phyloP scores from a whole-genome alignment of 768 basidiomycete genomes.

The Leucocoprinus leucothites region DNA sequence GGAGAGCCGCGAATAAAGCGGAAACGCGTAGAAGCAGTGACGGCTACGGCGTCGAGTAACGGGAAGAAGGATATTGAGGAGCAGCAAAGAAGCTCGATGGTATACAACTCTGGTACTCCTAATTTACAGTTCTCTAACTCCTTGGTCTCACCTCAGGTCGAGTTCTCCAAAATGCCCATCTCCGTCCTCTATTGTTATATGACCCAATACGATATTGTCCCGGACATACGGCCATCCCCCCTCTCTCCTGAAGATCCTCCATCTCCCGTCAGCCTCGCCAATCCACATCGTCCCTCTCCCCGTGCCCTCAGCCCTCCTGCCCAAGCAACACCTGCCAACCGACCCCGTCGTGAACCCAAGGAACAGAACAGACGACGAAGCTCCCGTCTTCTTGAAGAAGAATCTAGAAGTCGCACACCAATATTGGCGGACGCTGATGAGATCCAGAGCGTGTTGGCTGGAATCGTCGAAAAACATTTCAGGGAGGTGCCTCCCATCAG shows the following conservation, averaged over 20 bases:
- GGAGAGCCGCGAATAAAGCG: slow-evolving; percentile 75
- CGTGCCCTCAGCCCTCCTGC: slow-evolving; percentile 51
- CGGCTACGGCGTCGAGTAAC: slow-evolving; percentile 21
- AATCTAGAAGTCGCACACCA: slow-evolving; percentile 49
- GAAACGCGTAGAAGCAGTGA: slow-evolving; percentile 56
- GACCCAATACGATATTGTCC: slow-evolving; percentile 68
- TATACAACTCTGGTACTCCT: slow-evolving; percentile 23
- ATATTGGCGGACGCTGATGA: slow-evolving; percentile 70
- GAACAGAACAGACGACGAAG: slow-evolving; percentile 63
- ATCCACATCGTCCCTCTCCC: slow-evolving; percentile 41
- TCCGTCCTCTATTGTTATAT: slow-evolving; percentile 70
- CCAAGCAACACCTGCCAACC: slow-evolving; percentile 57
- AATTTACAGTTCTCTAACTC: background rate
- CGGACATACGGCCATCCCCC: slow-evolving; percentile 68
- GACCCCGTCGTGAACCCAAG: slow-evolving; percentile 68
- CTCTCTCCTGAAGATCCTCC: slow-evolving; percentile 66
- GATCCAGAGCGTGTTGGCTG: slow-evolving; percentile 62
- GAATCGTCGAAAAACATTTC: slow-evolving; percentile 73
- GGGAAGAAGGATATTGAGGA: slow-evolving; percentile 33
- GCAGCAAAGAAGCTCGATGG: slow-evolving; percentile 40
- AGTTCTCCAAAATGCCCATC: slow-evolving; percentile 70
- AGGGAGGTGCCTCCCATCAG: slow-evolving; percentile 47
- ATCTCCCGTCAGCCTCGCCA: slow-evolving; percentile 57
- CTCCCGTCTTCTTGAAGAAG: slow-evolving; percentile 71
- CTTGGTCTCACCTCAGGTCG: slow-evolving; percentile 52